Evolutionary conservation across 2,329 filamentous ascomycete species (phyloP).

Genomic region (Blastomyces gilchristii): DNA sequence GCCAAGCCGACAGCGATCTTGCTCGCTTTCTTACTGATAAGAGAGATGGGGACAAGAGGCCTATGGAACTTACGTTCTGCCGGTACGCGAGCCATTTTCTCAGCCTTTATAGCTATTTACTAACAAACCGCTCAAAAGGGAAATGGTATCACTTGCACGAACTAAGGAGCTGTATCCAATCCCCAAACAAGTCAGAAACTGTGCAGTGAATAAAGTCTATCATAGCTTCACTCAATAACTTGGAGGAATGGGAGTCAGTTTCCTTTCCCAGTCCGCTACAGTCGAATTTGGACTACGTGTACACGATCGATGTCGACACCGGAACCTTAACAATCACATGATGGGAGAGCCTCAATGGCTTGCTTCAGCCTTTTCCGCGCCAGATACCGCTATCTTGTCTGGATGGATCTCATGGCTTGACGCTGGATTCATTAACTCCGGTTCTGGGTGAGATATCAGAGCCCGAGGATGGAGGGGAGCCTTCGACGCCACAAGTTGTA

Average conservation of each 20-base stretch:
- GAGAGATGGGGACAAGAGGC: conserved; percentile 13
- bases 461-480: conserved; percentile 6
- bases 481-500: not conserved
- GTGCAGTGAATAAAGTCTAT: conserved; percentile 9
- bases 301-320: conserved; percentile 20
- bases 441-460: conserved; percentile 1
- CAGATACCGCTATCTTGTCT: conserved; percentile 9
- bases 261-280: conserved; percentile 19
- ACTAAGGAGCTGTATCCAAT: conserved; percentile 8
- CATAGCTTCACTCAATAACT: conserved; percentile 9
- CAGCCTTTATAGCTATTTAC: conserved; percentile 10
- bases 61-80: conserved; percentile 13
- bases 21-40: not conserved
- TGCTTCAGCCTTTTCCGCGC: conserved; percentile 6
- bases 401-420: conserved; percentile 1
- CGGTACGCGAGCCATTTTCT: conserved; percentile 8
- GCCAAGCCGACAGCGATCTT: not conserved
- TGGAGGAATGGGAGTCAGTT: conserved; percentile 18
- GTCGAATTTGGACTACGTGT: conserved; percentile 19
- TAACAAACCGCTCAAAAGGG: conserved; percentile 17
- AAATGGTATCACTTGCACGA: conserved; percentile 20
- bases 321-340: conserved; percentile 15
- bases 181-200: conserved; percentile 9
- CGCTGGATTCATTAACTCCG: conserved; percentile 7
- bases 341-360: conserved; percentile 8